Evolutionary conservation across 306 rosid species (phyloP).

Genomic region (Delonix regia): DNA sequence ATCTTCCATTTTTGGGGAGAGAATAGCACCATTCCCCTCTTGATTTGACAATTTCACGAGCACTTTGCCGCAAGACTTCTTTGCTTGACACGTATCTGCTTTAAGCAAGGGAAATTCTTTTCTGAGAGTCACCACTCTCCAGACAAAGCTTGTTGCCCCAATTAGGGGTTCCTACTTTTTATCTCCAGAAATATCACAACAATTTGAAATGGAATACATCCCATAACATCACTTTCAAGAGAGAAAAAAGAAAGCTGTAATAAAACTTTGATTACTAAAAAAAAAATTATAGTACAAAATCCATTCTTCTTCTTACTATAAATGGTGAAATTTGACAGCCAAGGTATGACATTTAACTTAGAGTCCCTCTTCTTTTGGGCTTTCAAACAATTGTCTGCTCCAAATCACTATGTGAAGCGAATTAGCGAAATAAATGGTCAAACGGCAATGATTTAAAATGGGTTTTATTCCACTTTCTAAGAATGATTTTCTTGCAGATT

Average conservation of each 20-base stretch:
- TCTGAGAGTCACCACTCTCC: neutral
- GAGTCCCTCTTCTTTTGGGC: neutral
- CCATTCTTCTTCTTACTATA: neutral
- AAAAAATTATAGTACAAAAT: neutral
- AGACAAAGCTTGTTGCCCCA: conserved; percentile 20
- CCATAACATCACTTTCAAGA: neutral
- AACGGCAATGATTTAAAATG: too few species aligned
- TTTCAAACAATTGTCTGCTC: neutral
- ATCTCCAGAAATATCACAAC: neutral
- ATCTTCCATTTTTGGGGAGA: conserved; percentile 37
- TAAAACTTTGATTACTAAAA: neutral
- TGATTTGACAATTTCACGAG: conserved; percentile 28
- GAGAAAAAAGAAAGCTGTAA: neutral
- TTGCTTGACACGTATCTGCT: neutral
- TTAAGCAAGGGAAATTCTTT: neutral
- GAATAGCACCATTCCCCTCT: conserved; percentile 5
- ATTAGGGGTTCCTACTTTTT: conserved; percentile 37
- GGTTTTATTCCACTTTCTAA: too few species aligned
- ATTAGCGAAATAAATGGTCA: neutral
- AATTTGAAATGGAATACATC: neutral
- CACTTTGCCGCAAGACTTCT: neutral
- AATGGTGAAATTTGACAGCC: neutral
- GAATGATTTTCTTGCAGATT: too few species aligned
- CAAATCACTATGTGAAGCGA: neutral
- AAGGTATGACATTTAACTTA: neutral